Conservation (phyloP, 768 basidiomycete species). For the Suillus hirtellus region DNA sequence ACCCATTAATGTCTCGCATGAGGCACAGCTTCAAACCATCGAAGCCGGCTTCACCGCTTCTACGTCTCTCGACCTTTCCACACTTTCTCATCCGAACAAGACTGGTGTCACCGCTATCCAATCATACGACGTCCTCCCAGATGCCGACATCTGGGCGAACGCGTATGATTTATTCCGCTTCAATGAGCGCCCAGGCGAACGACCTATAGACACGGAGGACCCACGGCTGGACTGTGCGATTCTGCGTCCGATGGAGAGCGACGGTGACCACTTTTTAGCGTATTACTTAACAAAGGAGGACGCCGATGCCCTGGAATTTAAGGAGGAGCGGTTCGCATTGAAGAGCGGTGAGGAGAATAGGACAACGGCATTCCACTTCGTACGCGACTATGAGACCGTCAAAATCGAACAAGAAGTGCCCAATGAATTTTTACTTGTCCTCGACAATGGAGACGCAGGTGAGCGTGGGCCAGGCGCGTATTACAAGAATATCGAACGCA, state of each 20-base stretch:
- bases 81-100: constrained; percentile 78
- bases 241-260: constrained; percentile 83
- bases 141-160: constrained; percentile 86
- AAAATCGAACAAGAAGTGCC: constrained; percentile 86
- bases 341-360: constrained; percentile 56
- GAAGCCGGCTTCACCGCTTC: constrained; percentile 70
- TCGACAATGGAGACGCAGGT: constrained; percentile 58
- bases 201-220: constrained; percentile 67
- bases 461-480: constrained; percentile 68
- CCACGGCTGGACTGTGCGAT: constrained; percentile 84
- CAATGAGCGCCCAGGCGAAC: constrained; percentile 83
- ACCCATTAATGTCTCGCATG: constrained; percentile 69
- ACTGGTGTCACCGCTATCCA: constrained; percentile 73
- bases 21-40: constrained; percentile 75
- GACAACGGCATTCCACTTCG: constrained; percentile 71
- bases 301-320: constrained; percentile 65
- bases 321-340: constrained; percentile 52
- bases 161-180: constrained; percentile 87
- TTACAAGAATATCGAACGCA: constrained; percentile 87
- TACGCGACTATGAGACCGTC: constrained; percentile 85
- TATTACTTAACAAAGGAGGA: constrained; percentile 83
- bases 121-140: constrained; percentile 81
- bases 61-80: constrained; percentile 56
- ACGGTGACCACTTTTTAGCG: constrained; percentile 84
- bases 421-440: constrained; percentile 78